Base-by-base conservation (phyloP, 495 filamentous ascomycete genomes). In the Chaetomium cochliodes region DNA sequence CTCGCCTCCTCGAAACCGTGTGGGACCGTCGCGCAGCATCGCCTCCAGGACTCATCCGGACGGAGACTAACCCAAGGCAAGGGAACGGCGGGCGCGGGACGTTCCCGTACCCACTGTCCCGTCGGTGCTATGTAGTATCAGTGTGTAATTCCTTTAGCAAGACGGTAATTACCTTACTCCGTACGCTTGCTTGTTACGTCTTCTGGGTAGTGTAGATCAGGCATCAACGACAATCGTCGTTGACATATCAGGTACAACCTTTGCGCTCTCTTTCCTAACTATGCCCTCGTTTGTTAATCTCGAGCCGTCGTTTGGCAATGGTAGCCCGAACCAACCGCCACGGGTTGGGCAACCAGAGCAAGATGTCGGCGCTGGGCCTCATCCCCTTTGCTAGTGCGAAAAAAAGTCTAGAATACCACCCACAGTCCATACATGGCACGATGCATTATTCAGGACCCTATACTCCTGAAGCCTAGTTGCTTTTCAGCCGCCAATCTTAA, bases 61-160 rank as follows among this genome's bases (percentile, higher is more conserved):
- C 53, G 30, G 53, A 52, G 49, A 28, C 7, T 25, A 54, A 37
- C 33, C 30, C 67, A 62, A 62, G 50, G 50, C 52, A 55, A 57
- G 56, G 67, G 57, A 58, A 52, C 57, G 64, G 67, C 41, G 62
- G 41, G 42, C 42, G 58, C 68, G 65, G 65, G 65, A 67, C 65
- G 68, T 67, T 63, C 68, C 68, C 63, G 59, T 64, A 39, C 57
- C 57, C 33, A 42, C 54, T n/a, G 54, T 57, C n/a, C 54, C 54
- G 13, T 12, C 13, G n/a, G 12, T 57, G 16, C 12, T 12, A 30
- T 37, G 28, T n/a, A 8, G 26, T 37, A 54, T 54, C 52, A 12
- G 28, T 26, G 49, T 26, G 20, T 26, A 26, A 23, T 53, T 6
- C 28, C 22, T 23, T 50, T 3, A 25, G 8, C 6, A 20, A 50